Conservation (phyloP, 2,329 filamentous ascomycete species). For the Claviceps humidiphila region DNA sequence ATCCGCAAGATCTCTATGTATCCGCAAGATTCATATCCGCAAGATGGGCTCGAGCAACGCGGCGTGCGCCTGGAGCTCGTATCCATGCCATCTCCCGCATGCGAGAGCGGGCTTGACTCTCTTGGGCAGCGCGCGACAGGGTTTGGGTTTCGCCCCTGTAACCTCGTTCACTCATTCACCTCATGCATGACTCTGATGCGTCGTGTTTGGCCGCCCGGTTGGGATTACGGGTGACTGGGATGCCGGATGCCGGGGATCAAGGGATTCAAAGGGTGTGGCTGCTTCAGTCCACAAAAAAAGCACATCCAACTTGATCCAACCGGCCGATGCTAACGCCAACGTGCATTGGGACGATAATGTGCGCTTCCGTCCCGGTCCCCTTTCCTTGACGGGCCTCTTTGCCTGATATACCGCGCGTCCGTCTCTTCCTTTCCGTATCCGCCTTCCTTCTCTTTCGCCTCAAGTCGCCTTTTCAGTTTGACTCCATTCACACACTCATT, state of each 20-base stretch:
- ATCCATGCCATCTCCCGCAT: too few relatives aligned
- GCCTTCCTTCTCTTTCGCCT: not conserved
- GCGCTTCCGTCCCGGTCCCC: not conserved
- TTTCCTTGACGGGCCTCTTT: conserved; percentile 4
- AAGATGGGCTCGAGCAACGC: too few relatives aligned
- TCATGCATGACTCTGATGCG: not conserved
- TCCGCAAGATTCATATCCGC: too few relatives aligned
- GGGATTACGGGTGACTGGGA: not conserved
- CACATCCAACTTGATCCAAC: not conserved
- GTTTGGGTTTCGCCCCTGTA: not conserved
- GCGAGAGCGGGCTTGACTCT: too few relatives aligned
- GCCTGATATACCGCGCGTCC: conserved; percentile 8
- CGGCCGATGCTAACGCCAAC: not conserved
- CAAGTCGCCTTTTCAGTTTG: conserved; percentile 2
- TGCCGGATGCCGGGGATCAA: not conserved
- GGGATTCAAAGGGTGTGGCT: not conserved
- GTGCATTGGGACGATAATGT: not conserved
- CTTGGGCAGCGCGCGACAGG: not conserved
- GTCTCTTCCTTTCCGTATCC: not conserved
- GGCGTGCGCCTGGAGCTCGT: too few relatives aligned
- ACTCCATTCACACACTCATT: conserved; percentile 15
- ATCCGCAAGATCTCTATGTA: too few relatives aligned
- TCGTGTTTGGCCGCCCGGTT: not conserved
- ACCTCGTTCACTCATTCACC: not conserved
- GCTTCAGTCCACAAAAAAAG: not conserved